Evolutionary conservation across 345 rosid species (phyloP).

Genomic region (Heritiera fomes): DNA sequence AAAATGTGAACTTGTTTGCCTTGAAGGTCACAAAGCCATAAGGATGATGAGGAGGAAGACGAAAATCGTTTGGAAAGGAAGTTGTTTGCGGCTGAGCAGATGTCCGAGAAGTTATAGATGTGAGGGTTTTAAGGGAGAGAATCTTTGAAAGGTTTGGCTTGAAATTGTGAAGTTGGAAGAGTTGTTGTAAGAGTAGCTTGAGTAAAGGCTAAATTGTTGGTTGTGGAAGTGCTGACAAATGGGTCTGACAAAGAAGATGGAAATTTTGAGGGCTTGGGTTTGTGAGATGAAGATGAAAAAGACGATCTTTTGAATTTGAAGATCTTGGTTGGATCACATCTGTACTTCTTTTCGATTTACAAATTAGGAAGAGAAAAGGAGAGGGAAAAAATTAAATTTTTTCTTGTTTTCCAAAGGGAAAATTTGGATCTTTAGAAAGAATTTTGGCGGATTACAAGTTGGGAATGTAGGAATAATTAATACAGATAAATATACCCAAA

Average conservation of each 20-base stretch:
- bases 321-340: slow-evolving; percentile 9
- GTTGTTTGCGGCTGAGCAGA: slow-evolving; percentile 34
- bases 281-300: background rate
- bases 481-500: too few relatives aligned
- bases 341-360: slow-evolving; percentile 18
- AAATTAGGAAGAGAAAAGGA: background rate
- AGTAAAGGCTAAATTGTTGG: slow-evolving; percentile 4
- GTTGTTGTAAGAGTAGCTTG: slow-evolving; percentile 12
- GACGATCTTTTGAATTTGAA: background rate
- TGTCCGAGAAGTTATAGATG: slow-evolving; percentile 33
- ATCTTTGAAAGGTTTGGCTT: slow-evolving; percentile 25
- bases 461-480: too few relatives aligned
- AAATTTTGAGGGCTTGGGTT: background rate
- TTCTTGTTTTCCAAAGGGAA: background rate
- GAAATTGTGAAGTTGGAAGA: slow-evolving; percentile 18
- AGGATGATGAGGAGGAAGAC: slow-evolving; percentile 40
- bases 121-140: slow-evolving; percentile 37
- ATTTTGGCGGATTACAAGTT: background rate
- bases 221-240: background rate
- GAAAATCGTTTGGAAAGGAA: slow-evolving; percentile 35
- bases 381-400: background rate
- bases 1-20: slow-evolving; percentile 31
- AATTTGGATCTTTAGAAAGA: background rate
- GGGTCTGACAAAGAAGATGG: background rate
- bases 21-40: slow-evolving; percentile 40